Percentiles rank a stretch among this genome's conserved stretches.
Evolutionary conservation across 1,139 yeast species (phyloP).

Genomic region (Blastobotrys indianensis): DNA sequence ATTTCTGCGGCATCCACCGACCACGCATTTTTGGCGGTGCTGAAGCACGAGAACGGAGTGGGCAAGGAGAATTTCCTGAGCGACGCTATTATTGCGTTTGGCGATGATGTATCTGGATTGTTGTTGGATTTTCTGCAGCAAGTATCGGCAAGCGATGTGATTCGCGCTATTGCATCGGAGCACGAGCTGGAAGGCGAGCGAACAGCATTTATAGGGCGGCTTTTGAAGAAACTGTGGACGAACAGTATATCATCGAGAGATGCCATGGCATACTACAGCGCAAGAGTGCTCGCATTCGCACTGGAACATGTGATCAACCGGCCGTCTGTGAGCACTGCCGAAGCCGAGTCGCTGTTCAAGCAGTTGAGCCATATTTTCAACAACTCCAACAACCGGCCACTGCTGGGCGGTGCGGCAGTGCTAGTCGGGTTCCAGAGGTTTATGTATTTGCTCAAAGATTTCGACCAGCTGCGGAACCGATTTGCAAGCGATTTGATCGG

Average conservation of each 20-base stretch:
- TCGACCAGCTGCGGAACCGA: conserved; percentile 51
- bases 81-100: conserved; percentile 15
- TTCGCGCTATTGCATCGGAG: conserved; percentile 5
- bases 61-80: conserved; percentile 14
- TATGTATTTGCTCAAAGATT: conserved; percentile 9
- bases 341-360: conserved; percentile 14
- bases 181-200: conserved; percentile 3
- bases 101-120: conserved; percentile 14
- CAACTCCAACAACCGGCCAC: conserved; percentile 9
- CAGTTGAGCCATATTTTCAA: conserved; percentile 9
- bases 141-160: conserved; percentile 12
- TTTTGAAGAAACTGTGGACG: conserved; percentile 12
- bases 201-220: too few species aligned
- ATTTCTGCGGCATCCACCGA: conserved; percentile 15
- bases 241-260: conserved; percentile 9
- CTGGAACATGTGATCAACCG: conserved; percentile 14
- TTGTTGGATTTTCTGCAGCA: conserved; percentile 10
- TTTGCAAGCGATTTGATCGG: conserved; percentile 56
- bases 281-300: conserved; percentile 15
- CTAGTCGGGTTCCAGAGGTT: conserved; percentile 17
- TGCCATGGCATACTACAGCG: conserved; percentile 17
- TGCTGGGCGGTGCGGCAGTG: conserved; percentile 17
- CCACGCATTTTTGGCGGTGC: conserved; percentile 15
- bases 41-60: conserved; percentile 12
- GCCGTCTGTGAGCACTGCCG: conserved; percentile 10